Percentiles rank a stretch among this genome's conserved stretches.
phyloP scores from a whole-genome alignment of 495 filamentous ascomycete species.

The Paragyromitra xinjiangensis region DNA sequence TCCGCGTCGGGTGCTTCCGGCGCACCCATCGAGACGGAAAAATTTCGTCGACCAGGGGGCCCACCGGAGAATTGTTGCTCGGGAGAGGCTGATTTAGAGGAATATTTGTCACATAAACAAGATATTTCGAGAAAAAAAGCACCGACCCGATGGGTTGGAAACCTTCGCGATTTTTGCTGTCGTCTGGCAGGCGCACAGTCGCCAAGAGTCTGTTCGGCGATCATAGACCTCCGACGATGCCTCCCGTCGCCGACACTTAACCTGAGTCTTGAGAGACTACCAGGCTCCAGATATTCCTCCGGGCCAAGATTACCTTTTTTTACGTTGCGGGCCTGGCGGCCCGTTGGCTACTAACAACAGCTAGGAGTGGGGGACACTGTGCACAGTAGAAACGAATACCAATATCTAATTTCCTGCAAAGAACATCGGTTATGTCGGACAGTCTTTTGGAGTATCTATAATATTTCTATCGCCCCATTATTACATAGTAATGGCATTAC shows the following conservation, averaged over 20 bases:
- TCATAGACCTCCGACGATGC: neutral
- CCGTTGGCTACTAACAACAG: too few relatives aligned
- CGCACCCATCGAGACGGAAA: slow-evolving; percentile 15
- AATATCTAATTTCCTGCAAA: too few relatives aligned
- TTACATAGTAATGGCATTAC: too few relatives aligned
- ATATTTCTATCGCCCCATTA: too few relatives aligned
- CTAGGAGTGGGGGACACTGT: too few relatives aligned
- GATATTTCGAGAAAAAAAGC: neutral
- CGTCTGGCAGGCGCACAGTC: neutral
- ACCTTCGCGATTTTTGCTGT: neutral
- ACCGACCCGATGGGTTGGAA: too few relatives aligned
- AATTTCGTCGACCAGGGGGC: slow-evolving; percentile 9
- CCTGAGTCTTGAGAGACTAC: neutral
- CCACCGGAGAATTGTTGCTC: slow-evolving; percentile 13
- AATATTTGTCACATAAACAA: neutral
- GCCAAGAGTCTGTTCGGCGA: neutral
- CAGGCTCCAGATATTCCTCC: neutral
- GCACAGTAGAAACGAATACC: too few relatives aligned
- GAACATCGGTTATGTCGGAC: too few relatives aligned
- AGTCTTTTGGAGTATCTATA: too few relatives aligned
- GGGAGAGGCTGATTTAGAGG: slow-evolving; percentile 15
- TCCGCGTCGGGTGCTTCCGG: slow-evolving; percentile 34
- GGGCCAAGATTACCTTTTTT: neutral
- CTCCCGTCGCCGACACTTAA: slow-evolving; percentile 4
- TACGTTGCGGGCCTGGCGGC: too few relatives aligned